Base-by-base conservation (phyloP, 768 basidiomycete species). In the Coprinopsis strossmayeri region DNA sequence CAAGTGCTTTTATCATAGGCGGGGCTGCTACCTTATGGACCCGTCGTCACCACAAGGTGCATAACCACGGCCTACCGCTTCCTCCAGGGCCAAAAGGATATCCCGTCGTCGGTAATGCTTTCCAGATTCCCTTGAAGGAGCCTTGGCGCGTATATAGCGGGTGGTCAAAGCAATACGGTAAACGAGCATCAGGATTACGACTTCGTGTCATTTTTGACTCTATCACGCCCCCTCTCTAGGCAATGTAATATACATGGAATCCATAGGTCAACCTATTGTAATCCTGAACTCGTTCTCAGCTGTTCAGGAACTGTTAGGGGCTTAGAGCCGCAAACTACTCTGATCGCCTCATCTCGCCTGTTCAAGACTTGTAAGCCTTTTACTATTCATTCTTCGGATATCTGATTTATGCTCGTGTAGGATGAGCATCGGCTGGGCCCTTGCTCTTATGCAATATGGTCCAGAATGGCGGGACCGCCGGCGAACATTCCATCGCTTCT, bases 281-380 rank as follows among this genome's bases (percentile, higher is more conserved):
- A 44, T 66, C n/a, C 47, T 66, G 39, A 63, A 62, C 39, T 55
- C 61, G 3, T 53, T 60, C 38, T 45, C 56, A 28, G 57, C 55
- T 3, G 57, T 56, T 32, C 45, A 54, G 17, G 61, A 63, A 27
- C 53, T 65, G 2, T 49, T 65, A n/a, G 62, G 60, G 38, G 59
- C 58, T 47, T 54, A n/a, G 58, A 18, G 58, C 61, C 9, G 57
- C 60, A 5, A 60, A 60, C 1, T 65, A 65, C 43, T 65, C 62
- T 1, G 61, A 62, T 41, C 26, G 54, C 30, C 59, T 61, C 15
- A 18, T 25, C 15, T 53, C 59, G n/a, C 40, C 51, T 32, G 44
- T 61, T 13, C 34, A 53, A 35, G 60, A 61, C 25, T 28, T 59
- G 58, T 61, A 34, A 13, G 56, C 25, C 5, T 30, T n/a, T 7